Evolutionary conservation across 1,284 basidiomycete species (phyloP).

Genomic region (Irpex sp.): DNA sequence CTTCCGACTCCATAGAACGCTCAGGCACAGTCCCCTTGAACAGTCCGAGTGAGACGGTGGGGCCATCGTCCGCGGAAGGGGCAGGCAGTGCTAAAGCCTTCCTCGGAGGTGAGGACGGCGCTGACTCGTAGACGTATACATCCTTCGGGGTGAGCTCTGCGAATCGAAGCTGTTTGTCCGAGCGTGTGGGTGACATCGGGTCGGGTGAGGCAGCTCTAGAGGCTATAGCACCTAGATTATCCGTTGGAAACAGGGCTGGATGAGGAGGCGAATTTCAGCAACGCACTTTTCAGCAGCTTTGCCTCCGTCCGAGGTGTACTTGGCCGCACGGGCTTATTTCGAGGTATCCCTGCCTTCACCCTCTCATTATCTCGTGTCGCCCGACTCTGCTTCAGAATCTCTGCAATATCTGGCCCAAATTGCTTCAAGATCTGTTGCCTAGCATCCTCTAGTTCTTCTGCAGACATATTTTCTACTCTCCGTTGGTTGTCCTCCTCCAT

Average conservation of each 20-base stretch:
- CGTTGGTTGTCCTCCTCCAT: conserved; percentile 39
- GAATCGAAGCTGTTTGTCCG: conserved; percentile 45
- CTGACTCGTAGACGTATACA: conserved; percentile 74
- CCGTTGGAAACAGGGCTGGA: conserved; percentile 8
- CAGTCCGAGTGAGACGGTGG: conserved; percentile 48
- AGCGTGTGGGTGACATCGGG: conserved; percentile 29
- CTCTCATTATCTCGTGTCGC: conserved; percentile 34
- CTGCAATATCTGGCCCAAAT: conserved; percentile 60
- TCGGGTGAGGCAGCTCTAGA: conserved; percentile 22
- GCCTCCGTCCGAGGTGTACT: conserved; percentile 4
- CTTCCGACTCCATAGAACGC: background rate
- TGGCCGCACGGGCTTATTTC: background rate
- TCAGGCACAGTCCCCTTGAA: conserved; percentile 27
- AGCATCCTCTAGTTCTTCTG: conserved; percentile 40
- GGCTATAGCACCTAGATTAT: conserved; percentile 16
- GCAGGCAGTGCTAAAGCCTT: conserved; percentile 42
- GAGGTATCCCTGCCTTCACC: conserved; percentile 10
- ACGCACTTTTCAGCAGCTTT: conserved; percentile 14
- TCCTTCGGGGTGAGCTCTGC: conserved; percentile 46
- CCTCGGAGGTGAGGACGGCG: conserved; percentile 64
- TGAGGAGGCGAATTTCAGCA: background rate
- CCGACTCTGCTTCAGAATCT: conserved; percentile 50
- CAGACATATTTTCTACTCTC: conserved; percentile 40
- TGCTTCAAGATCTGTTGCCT: conserved; percentile 55
- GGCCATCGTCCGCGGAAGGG: conserved; percentile 36